Evolutionary conservation across 345 rosid species (phyloP), one percentile per base, ranked within the genome.

Genomic region (Eucalyptus leucophloia): DNA sequence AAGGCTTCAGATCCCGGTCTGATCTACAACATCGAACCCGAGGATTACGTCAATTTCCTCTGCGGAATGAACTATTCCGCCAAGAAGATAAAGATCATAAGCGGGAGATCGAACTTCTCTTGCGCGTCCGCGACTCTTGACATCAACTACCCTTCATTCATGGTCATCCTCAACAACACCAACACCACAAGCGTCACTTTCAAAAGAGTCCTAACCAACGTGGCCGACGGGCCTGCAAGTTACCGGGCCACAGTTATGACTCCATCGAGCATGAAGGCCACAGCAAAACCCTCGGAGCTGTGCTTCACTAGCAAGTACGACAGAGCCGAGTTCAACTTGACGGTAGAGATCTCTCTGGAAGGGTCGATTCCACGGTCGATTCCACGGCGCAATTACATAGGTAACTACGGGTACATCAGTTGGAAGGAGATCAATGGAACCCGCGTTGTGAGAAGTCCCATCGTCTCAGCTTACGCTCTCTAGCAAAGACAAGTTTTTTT

Each of bases 101-200:
- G 91, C 2, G 51, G 94, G 77, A 87, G 90, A 30, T 88, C 91
- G 2, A 56, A 94, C 86, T 92, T 89, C 86, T 87, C 90, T 2
- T 91, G 96, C 58, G 53, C 58, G 2, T 19, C 89, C 6, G 91
- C 92, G 3, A 92, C 87, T 45, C 90, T 92, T 8, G 97, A 94
- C 87, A 92, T 93, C 37, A 94, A 94, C 72, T 95, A 93, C 89
- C 97, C 95, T 30, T 94, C 96, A 4, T 93, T 95, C 89, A 88
- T 91, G 15, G 90, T 94, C 65, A 89, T 94, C 88, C 89, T 94
- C 90, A 94, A 93, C 91, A 90, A 91, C 49, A 94, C 95, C 12
- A 92, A 92, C 90, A 90, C 93, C 10, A 91, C 92, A 23, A 91
- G 91, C 90, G 5, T 17, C 77, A 92, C 90, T 67, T 94, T 94